Base-by-base conservation (phyloP, 164 flowering plant species). In the Magnolia officinalis region DNA sequence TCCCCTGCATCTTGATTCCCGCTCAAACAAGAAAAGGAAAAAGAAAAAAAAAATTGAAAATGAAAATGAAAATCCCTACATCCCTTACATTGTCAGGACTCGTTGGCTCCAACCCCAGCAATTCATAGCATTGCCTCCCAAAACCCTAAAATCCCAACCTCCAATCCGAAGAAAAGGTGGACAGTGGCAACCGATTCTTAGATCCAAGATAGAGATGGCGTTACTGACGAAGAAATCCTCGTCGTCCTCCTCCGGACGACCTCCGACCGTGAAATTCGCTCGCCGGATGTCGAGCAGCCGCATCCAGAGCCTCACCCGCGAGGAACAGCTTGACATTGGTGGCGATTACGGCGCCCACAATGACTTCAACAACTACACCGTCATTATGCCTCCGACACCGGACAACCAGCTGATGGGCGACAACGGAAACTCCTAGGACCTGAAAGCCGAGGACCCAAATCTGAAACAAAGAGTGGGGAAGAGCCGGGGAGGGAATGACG, bases 351-450 rank as follows among this genome's bases (percentile, higher is more conserved):
- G 88, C 2, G 78, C 83, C 64, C 84, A 80, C 50, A 88, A 80
- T 68, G 98, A 92, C 81, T 88, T 87, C 77, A 78, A 79, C 18
- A 86, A 90, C 31, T 95, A 93, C 87, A 93, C 97, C 0, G 99
- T 93, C 2, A 61, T 91, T 61, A 87, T 95, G 98, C 99, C 99
- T 0, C 97, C 97, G 0, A 95, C 99, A 0, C 99, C 98, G 0
- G 98, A 93, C 78, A 93, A 93, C 84, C 96, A 93, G 72, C 98
- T 96, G 2, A 77, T 72, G 63, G 89, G 23, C 26, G 55, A 10
- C 49, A 26, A 18, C 10, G 63, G 63, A 6, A 6, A n/a, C 4
- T 45, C 55, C 24, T 14, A 11, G 20, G 1, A 6, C 13, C 45
- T 14, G 16, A 67, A 67, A 19, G 8, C 50, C 1, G 19, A 29